Percentiles rank a stretch among this genome's conserved stretches.
phyloP scores from a whole-genome alignment of 2,329 filamentous ascomycete genomes.

The Lachnellula hyalina region DNA sequence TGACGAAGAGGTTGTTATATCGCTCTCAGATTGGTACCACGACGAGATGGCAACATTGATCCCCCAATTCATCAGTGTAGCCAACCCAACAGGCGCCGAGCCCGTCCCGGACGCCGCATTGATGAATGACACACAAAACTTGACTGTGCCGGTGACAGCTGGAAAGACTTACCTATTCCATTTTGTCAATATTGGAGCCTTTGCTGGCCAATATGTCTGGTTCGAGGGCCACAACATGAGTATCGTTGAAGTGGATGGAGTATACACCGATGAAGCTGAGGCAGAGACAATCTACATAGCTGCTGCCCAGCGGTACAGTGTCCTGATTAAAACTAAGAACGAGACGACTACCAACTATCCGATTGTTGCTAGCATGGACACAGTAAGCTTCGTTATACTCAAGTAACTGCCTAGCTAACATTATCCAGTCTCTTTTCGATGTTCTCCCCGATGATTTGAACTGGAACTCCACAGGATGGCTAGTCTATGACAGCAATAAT shows the following conservation, averaged over 20 bases:
- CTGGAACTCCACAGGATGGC: conserved; percentile 61
- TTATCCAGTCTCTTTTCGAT: conserved; percentile 55
- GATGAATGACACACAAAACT: conserved; percentile 64
- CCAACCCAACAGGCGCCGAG: conserved; percentile 47
- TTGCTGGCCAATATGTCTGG: conserved; percentile 62
- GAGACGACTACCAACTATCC: conserved; percentile 59
- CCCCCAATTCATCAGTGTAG: conserved; percentile 31
- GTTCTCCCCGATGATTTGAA: conserved; percentile 60
- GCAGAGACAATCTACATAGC: conserved; percentile 61
- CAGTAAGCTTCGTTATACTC: conserved; percentile 18
- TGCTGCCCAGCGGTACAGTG: conserved; percentile 61
- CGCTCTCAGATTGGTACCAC: conserved; percentile 57
- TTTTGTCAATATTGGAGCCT: conserved; percentile 68
- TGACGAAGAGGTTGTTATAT: conserved; percentile 52
- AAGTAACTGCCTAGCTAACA: conserved; percentile 15
- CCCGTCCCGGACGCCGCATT: conserved; percentile 63
- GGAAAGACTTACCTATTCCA: conserved; percentile 69
- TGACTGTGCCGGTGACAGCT: conserved; percentile 54
- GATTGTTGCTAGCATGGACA: conserved; percentile 66
- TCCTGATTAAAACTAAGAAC: conserved; percentile 59
- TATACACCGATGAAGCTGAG: conserved; percentile 55
- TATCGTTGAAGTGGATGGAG: conserved; percentile 68
- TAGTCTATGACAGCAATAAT: conserved; percentile 49
- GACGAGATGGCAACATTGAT: conserved; percentile 46
- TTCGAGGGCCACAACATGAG: conserved; percentile 62